Evolutionary conservation across 1,284 basidiomycete species (phyloP), one percentile per base, ranked within the genome.

Genomic region (Cystobasidium sp.): DNA sequence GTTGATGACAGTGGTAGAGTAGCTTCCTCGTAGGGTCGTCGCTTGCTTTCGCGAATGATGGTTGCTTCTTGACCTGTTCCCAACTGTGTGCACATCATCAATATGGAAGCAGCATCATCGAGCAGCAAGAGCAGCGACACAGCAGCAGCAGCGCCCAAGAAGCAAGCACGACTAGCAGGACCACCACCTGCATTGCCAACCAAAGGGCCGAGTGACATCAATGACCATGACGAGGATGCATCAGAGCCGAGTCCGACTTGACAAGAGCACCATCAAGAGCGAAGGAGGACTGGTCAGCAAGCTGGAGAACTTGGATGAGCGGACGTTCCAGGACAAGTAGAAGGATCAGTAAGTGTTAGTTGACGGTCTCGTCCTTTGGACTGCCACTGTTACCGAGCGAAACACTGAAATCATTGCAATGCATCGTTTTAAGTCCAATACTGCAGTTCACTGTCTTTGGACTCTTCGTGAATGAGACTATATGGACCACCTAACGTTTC

Each of bases 161-260:
- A 73, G 63, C 49, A 51, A 16, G 70, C 63, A 39, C 62, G 70
- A 7, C 53, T 62, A 39, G 70, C 56, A 56, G 53, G 66, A 53
- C 51, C 56, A 10, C 70, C 70, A 41, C 70, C 70, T 18, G 8
- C 43, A 9, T 18, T 53, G 22, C 70, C 63, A 55, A 53, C 37
- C 7, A 24, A 52, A 16, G 41, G 14, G 2, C 62, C 62, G 41
- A n/a, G 12, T 39, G 59, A 49, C 43, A 56, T 41, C 41, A 66
- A 65, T 49, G 70, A 63, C 22, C 59, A 65, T 44, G 70, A 61
- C 24, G 63, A 62, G 0, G 70, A 20, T 14, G 62, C 47, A 20
- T 65, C 62, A 18, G 68, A 49, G 63, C 62, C 44, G 70, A 73
- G 43, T 73, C 70, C 8, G 69, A 71, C 43, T 61, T 56, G 63